Conservation (phyloP, 1,284 basidiomycete species). For the Papiliotrema nemorosa region DNA sequence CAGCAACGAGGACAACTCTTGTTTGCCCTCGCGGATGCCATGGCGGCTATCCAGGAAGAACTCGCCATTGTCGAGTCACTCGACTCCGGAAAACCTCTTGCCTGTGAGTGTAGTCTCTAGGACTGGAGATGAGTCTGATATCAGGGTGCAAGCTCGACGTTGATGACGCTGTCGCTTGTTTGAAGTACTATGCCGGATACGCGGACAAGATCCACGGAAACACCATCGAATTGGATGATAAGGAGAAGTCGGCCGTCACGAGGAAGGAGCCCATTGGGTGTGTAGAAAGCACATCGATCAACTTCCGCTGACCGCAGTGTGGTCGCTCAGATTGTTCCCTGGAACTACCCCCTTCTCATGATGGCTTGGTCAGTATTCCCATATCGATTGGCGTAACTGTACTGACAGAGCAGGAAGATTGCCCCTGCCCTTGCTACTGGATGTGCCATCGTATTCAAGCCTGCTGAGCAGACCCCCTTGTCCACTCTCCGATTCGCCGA, state of each 20-base stretch:
- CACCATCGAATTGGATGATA: neutral
- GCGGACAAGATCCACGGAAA: slow-evolving; percentile 63
- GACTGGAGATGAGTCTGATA: slow-evolving; percentile 17
- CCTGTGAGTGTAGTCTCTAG: neutral
- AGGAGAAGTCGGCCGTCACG: slow-evolving; percentile 3
- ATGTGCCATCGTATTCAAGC: slow-evolving; percentile 55
- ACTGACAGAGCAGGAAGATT: slow-evolving; percentile 61
- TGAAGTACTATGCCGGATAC: slow-evolving; percentile 71
- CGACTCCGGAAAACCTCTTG: slow-evolving; percentile 15
- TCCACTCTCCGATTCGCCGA: slow-evolving; percentile 65
- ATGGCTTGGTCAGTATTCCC: slow-evolving; percentile 62
- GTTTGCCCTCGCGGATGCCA: slow-evolving; percentile 83
- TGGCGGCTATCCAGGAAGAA: slow-evolving; percentile 69
- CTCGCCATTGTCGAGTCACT: slow-evolving; percentile 67
- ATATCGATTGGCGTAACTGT: neutral
- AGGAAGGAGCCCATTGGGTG: slow-evolving; percentile 49
- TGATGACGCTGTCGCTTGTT: slow-evolving; percentile 63
- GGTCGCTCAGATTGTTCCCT: slow-evolving; percentile 57
- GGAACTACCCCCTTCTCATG: slow-evolving; percentile 92
- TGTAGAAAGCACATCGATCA: slow-evolving; percentile 25
- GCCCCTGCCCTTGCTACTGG: slow-evolving; percentile 78
- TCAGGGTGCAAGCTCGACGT: slow-evolving; percentile 26
- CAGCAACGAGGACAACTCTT: slow-evolving; percentile 70
- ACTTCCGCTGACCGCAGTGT: slow-evolving; percentile 46
- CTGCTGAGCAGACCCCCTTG: slow-evolving; percentile 85